Conservation (phyloP, 83 land plant genomes). For the Picea abies region DNA sequence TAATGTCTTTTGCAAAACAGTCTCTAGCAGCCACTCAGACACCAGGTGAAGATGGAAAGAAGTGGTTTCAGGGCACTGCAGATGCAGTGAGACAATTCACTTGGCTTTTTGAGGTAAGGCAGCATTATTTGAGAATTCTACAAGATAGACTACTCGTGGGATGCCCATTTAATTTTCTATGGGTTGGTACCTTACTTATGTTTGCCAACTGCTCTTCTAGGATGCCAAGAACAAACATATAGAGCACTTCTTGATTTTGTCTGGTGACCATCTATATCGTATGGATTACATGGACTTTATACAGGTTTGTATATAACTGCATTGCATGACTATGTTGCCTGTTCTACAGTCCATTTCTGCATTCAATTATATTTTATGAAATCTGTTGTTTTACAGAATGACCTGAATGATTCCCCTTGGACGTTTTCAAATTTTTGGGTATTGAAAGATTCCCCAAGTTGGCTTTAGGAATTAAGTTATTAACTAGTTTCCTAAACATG, state of each 20-base stretch:
- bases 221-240: slow-evolving; percentile 54
- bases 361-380: neutral
- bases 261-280: slow-evolving; percentile 71
- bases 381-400: neutral
- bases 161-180: neutral
- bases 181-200: neutral
- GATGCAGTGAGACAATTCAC: slow-evolving; percentile 90
- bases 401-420: neutral
- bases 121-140: neutral
- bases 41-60: slow-evolving; percentile 76
- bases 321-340: neutral
- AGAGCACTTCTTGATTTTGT: slow-evolving; percentile 51
- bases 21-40: slow-evolving; percentile 88
- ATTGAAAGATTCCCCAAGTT: neutral
- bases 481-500: neutral
- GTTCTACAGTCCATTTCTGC: neutral
- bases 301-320: slow-evolving; percentile 28
- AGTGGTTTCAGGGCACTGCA: slow-evolving; percentile 93
- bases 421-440: too few relatives aligned
- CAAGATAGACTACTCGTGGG: neutral
- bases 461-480: neutral
- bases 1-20: slow-evolving; percentile 46
- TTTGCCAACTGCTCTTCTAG: slow-evolving; percentile 23
- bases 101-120: slow-evolving; percentile 71
- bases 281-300: slow-evolving; percentile 73